A percentile compares a stretch with the other conserved stretches of the same genome.
Evolutionary conservation across 148 eudicot species (phyloP).

Genomic region (Agrostemma githago): DNA sequence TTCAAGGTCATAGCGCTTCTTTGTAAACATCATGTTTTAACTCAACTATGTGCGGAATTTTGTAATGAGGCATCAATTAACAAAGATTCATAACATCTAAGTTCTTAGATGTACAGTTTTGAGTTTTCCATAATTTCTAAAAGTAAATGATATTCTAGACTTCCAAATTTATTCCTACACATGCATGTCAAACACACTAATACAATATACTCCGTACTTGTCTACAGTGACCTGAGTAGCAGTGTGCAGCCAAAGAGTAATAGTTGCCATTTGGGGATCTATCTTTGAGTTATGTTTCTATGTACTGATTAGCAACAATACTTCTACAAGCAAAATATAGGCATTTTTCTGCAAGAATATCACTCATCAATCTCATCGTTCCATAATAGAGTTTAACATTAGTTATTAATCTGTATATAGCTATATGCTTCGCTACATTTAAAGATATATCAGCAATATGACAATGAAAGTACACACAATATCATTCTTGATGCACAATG

Average conservation of each 20-base stretch:
- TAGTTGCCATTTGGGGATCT: background rate
- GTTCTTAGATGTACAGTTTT: no score
- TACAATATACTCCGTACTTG: background rate
- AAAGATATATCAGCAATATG: background rate
- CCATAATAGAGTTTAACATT: background rate
- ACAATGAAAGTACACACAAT: slow-evolving; percentile 2
- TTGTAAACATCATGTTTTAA: background rate
- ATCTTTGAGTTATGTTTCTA: background rate
- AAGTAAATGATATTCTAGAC: background rate
- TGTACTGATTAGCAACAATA: background rate
- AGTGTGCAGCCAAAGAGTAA: background rate
- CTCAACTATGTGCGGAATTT: background rate
- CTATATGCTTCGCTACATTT: background rate
- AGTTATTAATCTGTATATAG: background rate
- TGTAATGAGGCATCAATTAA: background rate
- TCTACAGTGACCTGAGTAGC: no score
- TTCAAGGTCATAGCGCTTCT: background rate
- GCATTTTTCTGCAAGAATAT: background rate
- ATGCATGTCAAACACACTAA: background rate
- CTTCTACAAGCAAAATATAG: background rate
- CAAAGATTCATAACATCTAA: background rate
- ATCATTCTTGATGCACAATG: slow-evolving; percentile 26
- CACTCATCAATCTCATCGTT: background rate
- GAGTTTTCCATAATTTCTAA: background rate
- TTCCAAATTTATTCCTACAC: background rate